Evolutionary conservation across 2,329 filamentous ascomycete genomes (phyloP), one percentile per base, ranked within the genome.

Genomic region (Saccharata proteae): DNA sequence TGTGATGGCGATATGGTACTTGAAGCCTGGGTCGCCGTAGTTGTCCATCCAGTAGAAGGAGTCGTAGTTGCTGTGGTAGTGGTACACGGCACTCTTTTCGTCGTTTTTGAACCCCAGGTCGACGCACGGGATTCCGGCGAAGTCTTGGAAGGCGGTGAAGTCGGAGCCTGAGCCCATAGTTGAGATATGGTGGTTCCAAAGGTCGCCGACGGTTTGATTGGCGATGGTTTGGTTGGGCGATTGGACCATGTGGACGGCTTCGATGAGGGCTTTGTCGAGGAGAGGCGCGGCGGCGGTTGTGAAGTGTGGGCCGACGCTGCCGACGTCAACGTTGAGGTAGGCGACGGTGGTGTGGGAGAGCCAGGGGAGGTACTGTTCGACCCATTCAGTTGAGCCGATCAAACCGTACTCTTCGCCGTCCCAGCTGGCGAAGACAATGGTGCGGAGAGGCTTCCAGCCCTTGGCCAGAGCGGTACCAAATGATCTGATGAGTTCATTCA

Each of bases 331-430:
- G 52, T 93, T 93, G 40, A 93, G 57, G 47, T 93, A 93, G 7
- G 83, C 83, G 11, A 93, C 70, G 35, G 76, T 79, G 23, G 79
- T 67, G 4, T 66, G 65, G 3, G 68, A 66, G 9, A 93, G 68
- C 84, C 84, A 93, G 0, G 81, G 78, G 0, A 92, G 57, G 45
- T 82, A 83, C 42, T 93, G 83, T 49, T 93, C 85, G 0, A 93
- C 83, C 84, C 85, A 93, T 49, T 93, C 86, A 0, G 86, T 93
- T 32, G 77, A 84, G 4, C 86, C 86, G 10, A 93, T 56, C 4
- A 93, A 67, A 1, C 80, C 83, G 42, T 93, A 93, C 54, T 93
- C 85, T 56, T 73, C 71, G 3, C 71, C 72, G 25, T 70, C 65
- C 73, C 73, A 77, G 34, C 62, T 61, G 0, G 80, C 85, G 48